A percentile compares a stretch with the other conserved stretches of the same genome.
Conservation (phyloP, 768 basidiomycete species). For the Panellus pusillus region DNA sequence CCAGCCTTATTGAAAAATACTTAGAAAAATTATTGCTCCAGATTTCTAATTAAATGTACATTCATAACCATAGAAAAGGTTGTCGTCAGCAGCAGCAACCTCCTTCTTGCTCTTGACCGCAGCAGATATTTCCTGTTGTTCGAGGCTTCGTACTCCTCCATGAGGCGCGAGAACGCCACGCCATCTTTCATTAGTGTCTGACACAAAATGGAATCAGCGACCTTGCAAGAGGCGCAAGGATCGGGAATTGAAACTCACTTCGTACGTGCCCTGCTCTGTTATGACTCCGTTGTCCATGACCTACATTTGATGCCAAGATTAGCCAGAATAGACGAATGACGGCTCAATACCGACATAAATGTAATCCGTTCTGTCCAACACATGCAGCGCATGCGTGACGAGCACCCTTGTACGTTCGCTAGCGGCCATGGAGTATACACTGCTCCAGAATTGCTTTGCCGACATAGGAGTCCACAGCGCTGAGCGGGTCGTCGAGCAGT, state of each 20-base stretch:
- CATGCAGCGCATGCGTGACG: conserved; percentile 59
- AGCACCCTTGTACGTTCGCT: conserved; percentile 55
- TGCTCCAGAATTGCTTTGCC: conserved; percentile 63
- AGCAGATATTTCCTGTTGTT: conserved; percentile 36
- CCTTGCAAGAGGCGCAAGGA: not conserved
- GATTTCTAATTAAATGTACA: too few relatives aligned
- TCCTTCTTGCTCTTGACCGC: conserved; percentile 27
- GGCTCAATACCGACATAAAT: conserved; percentile 44
- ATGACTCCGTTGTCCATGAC: conserved; percentile 54
- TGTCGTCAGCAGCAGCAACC: not conserved
- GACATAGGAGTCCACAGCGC: conserved; percentile 77
- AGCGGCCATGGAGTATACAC: conserved; percentile 57
- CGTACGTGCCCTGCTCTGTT: conserved; percentile 61
- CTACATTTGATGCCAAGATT: too few relatives aligned
- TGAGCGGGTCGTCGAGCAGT: conserved; percentile 80
- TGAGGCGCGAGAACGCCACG: conserved; percentile 47
- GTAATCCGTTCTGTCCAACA: conserved; percentile 56
- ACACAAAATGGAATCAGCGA: not conserved
- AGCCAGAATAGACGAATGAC: too few relatives aligned
- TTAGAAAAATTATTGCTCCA: too few relatives aligned
- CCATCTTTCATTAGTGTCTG: conserved; percentile 46
- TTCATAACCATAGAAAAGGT: too few relatives aligned
- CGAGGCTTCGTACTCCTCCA: conserved; percentile 51
- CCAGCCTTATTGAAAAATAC: too few relatives aligned
- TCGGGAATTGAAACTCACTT: conserved; percentile 30